These are phyloP conservation scores for Fonsecaea multimorphosa DNA, from an alignment of 2,329 filamentous ascomycete species.

Conservation along the genomic window DNA sequence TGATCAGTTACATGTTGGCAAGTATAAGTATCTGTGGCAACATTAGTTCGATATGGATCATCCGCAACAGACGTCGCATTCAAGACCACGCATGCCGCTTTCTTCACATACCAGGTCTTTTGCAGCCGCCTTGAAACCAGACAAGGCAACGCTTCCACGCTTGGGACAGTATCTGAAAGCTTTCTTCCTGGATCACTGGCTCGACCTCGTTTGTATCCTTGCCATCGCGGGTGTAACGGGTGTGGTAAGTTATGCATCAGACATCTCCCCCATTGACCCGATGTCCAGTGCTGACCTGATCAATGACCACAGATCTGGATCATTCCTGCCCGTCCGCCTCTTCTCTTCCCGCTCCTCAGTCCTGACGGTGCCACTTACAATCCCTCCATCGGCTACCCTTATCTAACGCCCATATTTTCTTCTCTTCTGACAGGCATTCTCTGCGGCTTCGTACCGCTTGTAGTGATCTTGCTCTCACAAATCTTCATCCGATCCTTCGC, in stretches of 20 bases:
- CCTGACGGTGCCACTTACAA: conserved; percentile 24
- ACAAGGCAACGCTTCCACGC: conserved; percentile 13
- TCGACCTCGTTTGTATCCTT: conserved; percentile 21
- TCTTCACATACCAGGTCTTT: background rate
- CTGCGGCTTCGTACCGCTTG: conserved; percentile 27
- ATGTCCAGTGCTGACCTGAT: background rate
- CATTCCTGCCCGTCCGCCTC: conserved; percentile 20
- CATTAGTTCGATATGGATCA: background rate
- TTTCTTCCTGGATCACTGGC: conserved; percentile 26
- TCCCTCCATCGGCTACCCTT: conserved; percentile 35
- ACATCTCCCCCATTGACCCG: background rate
- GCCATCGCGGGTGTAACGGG: conserved; percentile 12
- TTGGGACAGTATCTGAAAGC: conserved; percentile 14
- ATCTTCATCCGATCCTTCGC: conserved; percentile 30
- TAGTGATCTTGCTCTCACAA: conserved; percentile 31
- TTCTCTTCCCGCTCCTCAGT: conserved; percentile 22
- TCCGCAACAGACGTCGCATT: background rate
- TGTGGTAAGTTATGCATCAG: conserved; percentile 11
- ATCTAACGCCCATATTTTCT: conserved; percentile 28
- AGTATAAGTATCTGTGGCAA: background rate
- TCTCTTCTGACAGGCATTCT: conserved; percentile 28
- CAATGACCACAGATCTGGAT: conserved; percentile 19
- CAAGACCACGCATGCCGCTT: background rate
- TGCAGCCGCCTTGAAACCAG: conserved; percentile 1
- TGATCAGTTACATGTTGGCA: background rate